These are phyloP conservation scores for Kodamaea plutei DNA, from an alignment of 1,139 yeast species.

Conservation along the genomic window DNA sequence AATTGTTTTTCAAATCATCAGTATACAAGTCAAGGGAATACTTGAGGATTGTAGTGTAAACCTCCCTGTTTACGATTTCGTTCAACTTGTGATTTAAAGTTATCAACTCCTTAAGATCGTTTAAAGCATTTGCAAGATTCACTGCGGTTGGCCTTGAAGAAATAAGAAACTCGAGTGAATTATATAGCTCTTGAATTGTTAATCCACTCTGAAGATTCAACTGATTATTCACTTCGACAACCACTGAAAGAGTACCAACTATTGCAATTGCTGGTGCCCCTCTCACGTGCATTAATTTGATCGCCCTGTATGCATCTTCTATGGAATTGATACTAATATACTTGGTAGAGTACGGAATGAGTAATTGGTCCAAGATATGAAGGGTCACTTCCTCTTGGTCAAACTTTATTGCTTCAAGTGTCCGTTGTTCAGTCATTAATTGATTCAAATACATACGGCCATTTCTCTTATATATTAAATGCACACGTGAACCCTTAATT, in stretches of 20 bases:
- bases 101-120: slow-evolving; percentile 49
- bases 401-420: slow-evolving; percentile 69
- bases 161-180: slow-evolving; percentile 60
- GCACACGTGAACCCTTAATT: too few relatives aligned
- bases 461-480: too few relatives aligned
- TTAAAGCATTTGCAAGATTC: slow-evolving; percentile 76
- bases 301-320: slow-evolving; percentile 75
- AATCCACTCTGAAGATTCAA: slow-evolving; percentile 9
- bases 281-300: slow-evolving; percentile 87
- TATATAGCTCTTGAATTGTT: slow-evolving; percentile 28
- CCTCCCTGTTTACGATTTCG: slow-evolving; percentile 16
- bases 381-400: slow-evolving; percentile 45
- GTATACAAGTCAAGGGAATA: slow-evolving; percentile 62
- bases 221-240: slow-evolving; percentile 47
- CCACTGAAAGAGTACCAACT: slow-evolving; percentile 84
- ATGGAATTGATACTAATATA: slow-evolving; percentile 59
- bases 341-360: slow-evolving; percentile 72
- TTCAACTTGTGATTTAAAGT: slow-evolving; percentile 19
- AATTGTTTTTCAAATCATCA: slow-evolving; percentile 75
- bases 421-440: too few relatives aligned
- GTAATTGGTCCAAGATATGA: slow-evolving; percentile 72
- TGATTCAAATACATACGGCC: too few relatives aligned
- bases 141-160: slow-evolving; percentile 95
- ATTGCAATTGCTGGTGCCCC: slow-evolving; percentile 99
- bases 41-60: slow-evolving; percentile 37